A percentile compares a stretch with the other conserved stretches of the same genome.
Evolutionary conservation across 805 yeast genomes (phyloP).

Genomic region (Candida silvicultrix): DNA sequence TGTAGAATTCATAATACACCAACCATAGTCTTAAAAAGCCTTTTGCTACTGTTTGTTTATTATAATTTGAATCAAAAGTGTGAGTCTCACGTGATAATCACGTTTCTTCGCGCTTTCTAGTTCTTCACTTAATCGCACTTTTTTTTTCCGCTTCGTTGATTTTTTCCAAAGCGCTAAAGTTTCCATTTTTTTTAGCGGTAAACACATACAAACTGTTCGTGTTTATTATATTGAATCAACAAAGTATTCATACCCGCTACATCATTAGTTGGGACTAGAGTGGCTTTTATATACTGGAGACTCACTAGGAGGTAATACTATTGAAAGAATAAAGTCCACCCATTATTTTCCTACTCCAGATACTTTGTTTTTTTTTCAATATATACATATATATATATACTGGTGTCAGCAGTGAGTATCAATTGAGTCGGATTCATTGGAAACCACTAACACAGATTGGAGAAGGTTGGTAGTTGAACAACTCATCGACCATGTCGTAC

Average conservation of each 20-base stretch:
- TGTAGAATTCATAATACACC: no score
- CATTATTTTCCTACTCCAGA: background rate
- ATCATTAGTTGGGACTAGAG: background rate
- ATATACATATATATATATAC: no score
- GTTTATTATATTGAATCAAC: background rate
- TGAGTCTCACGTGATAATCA: background rate
- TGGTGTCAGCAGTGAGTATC: background rate
- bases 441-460: background rate
- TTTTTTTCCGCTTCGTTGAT: background rate
- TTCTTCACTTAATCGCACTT: background rate
- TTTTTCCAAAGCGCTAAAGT: background rate
- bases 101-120: background rate
- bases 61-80: no score
- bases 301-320: background rate
- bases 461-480: no score
- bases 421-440: background rate
- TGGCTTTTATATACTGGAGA: no score
- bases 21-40: no score
- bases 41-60: no score
- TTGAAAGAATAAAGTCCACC: background rate
- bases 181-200: background rate
- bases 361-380: background rate
- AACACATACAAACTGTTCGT: background rate
- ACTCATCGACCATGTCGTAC: conserved; percentile 26
- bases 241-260: background rate